phyloP scores from a whole-genome alignment of 768 basidiomycete genomes.

The Phanerochaete carnosa region DNA sequence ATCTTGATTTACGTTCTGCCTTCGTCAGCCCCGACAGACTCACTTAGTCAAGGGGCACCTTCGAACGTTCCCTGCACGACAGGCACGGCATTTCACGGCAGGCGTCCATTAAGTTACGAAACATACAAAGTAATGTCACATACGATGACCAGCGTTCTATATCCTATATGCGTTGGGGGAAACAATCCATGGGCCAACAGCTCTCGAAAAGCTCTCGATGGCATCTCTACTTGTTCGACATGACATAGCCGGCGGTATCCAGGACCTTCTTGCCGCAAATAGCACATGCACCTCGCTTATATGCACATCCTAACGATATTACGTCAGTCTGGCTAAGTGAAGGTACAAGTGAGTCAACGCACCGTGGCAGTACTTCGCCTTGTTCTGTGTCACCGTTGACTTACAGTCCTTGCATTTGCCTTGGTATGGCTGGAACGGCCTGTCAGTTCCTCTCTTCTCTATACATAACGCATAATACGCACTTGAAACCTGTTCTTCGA shows the following conservation, averaged over 20 bases:
- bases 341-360: slow-evolving; percentile 20
- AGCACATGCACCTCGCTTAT: slow-evolving; percentile 81
- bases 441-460: neutral
- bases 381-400: slow-evolving; percentile 79
- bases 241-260: slow-evolving; percentile 78
- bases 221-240: slow-evolving; percentile 71
- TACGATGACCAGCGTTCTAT: neutral
- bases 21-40: no score
- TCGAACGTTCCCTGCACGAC: no score
- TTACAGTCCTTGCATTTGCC: slow-evolving; percentile 88
- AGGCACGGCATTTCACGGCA: no score
- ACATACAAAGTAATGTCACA: neutral
- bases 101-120: neutral
- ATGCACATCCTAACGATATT: slow-evolving; percentile 67
- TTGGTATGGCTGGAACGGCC: slow-evolving; percentile 65
- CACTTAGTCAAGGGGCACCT: no score
- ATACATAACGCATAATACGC: slow-evolving; percentile 23
- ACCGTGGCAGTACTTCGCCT: slow-evolving; percentile 90
- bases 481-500: slow-evolving; percentile 80
- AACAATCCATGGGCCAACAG: neutral
- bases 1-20: no score
- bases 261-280: slow-evolving; percentile 87
- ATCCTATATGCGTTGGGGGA: slow-evolving; percentile 2
- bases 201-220: neutral
- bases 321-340: neutral